phyloP scores from a whole-genome alignment of 129 eudicot species.

The Silybum marianum region DNA sequence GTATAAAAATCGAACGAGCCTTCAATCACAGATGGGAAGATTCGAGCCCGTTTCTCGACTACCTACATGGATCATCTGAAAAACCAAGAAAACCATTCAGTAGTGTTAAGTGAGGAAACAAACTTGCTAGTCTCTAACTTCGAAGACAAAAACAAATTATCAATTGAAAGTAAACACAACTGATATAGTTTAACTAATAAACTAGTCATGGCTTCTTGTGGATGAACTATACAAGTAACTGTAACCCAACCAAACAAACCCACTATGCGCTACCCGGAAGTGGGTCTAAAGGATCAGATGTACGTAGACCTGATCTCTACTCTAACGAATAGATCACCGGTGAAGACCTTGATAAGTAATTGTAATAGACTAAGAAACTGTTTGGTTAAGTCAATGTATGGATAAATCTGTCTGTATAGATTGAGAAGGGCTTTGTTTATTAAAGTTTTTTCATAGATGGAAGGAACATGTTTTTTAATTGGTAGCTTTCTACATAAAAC shows the following conservation, averaged over 20 bases:
- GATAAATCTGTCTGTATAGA: too few species aligned
- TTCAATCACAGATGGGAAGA: neutral
- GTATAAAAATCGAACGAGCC: slow-evolving; percentile 2
- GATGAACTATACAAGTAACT: neutral
- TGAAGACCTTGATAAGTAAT: neutral
- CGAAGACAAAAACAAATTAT: too few species aligned
- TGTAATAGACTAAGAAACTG: too few species aligned
- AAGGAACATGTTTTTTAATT: too few species aligned
- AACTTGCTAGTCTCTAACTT: neutral
- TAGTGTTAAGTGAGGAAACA: neutral
- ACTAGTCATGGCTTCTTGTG: neutral
- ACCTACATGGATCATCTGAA: slow-evolving; percentile 16
- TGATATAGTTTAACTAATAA: neutral
- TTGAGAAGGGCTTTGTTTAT: too few species aligned
- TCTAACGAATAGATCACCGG: too few species aligned
- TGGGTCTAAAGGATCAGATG: neutral
- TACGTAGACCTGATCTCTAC: neutral
- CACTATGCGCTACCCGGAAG: neutral
- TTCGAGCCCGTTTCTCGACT: neutral
- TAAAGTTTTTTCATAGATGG: too few species aligned
- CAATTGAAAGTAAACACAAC: neutral
- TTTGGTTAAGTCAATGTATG: too few species aligned
- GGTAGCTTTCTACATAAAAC: too few species aligned
- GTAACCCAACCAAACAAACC: neutral
- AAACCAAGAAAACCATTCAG: slow-evolving; percentile 11